Base-by-base conservation (phyloP, 495 filamentous ascomycete species). In the Daldinia vernicosa region DNA sequence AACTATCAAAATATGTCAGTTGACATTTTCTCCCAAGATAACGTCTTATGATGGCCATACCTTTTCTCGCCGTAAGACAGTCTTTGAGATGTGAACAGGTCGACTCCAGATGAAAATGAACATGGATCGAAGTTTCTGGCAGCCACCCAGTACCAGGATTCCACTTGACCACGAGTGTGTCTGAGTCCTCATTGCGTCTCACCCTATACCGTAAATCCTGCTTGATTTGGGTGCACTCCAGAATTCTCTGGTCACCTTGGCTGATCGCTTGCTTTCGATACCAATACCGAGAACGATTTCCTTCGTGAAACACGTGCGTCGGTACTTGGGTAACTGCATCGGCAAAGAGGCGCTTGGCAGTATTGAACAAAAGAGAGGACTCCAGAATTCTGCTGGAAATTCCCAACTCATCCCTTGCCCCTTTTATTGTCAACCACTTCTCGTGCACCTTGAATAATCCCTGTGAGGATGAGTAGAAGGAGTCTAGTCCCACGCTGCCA, bases 371-470 rank as follows among this genome's bases (percentile, higher is more conserved):
- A 33, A 69, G 17, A 15, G 50, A 60, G 3, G n/a, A 26, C 45
- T 24, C 30, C 39, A 24, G 4, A 1, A 32, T 35, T 1, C n/a
- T 45, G 24, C 4, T 24, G 24, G 60, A 11, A 6, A 50, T 19
- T 2, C 53, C 39, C 3, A 71, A 17, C 37, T 65, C 60, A 7
- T 60, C 26, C 11, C 15, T 43, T 2, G 69, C 69, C 27, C 57
- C 61, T 4, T 12, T 15, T 27, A 27, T 24, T 3, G 66, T 67
- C 17, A 67, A 54, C 73, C 73, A 75, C 22, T 65, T 70, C 7
- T 72, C 69, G 45, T 75, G 65, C 35, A 70, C 53, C 17, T 61
- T 61, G 14, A 72, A 51, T 24, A 37, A 6, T 6, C 17, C 7
- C 43, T 47, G 43, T 12, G 43, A 1, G 3, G 8, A 8, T 22